Evolutionary conservation across 2,329 filamentous ascomycete genomes (phyloP), one percentile per base, ranked within the genome.

Genomic region (Colletotrichum ledebouriae): DNA sequence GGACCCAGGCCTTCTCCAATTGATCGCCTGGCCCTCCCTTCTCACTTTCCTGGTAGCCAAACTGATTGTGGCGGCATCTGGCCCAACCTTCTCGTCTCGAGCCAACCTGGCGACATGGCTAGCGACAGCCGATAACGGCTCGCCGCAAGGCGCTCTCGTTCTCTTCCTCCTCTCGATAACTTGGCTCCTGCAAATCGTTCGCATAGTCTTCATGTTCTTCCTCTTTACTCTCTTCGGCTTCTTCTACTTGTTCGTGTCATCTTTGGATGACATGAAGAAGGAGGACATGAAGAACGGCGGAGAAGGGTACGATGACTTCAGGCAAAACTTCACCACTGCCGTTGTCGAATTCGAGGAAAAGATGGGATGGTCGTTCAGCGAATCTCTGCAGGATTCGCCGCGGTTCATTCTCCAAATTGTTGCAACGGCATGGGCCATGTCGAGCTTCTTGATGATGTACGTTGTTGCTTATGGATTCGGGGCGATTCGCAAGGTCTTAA

Each of bases 11-110:
- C 56, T 67, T 20, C n/a, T 67, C 37, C 62, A 56, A 12, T 62
- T 69, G 41, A 67, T 69, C 49, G 66, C 66, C 11, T 34, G 55
- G 4, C 66, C 66, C 33, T 69, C 66, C n/a, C 62, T 69, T 9
- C 44, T 69, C 2, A 69, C 66, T 7, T 69, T 67, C 22, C 66
- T 69, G 22, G 62, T 67, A 17, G 61, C 66, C 10, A 67, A 61
- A 17, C 62, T 66, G 41, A 44, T 69, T 44, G 62, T 61, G 22
- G 62, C 50, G 46, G 60, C 55, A 10, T 52, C 55, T 0, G 13
- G 53, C 12, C 33, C 60, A 3, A n/a, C 49, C 15, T 12, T 22
- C 5, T 1, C 29, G 11, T 15, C 49, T 3, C 20, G 50, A 49
- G 44, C 22, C 15, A 61, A 66, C 49, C 61, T 69, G 7, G 66